Percentiles rank a stretch among this genome's conserved stretches.
Conservation (phyloP, 1,284 basidiomycete genomes). For the Naganishia sp. region DNA sequence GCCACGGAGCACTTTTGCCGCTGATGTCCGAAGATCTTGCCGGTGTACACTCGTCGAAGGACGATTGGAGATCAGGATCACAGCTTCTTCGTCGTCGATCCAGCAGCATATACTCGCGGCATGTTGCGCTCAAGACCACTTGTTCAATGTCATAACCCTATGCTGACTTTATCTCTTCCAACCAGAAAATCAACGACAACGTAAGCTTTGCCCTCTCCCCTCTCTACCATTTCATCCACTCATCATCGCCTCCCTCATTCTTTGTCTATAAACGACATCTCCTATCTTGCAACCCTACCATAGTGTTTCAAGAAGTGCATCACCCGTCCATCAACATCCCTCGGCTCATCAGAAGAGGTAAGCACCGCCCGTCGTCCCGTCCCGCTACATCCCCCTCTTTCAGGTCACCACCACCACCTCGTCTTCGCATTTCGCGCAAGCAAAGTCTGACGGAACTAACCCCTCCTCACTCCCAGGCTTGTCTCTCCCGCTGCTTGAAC, state of each 20-base stretch:
- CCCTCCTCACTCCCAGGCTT: constrained; percentile 38
- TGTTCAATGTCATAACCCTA: not conserved
- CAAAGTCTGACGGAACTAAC: not conserved
- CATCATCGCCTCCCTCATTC: not conserved
- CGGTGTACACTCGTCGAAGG: too few species aligned
- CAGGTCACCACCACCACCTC: not conserved
- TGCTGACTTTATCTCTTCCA: not conserved
- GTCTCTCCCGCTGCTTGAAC: constrained; percentile 52
- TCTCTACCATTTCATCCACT: not conserved
- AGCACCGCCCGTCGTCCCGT: constrained; percentile 22
- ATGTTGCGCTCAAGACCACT: too few species aligned
- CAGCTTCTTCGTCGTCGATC: too few species aligned
- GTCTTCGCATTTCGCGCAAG: not conserved
- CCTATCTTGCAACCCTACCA: not conserved
- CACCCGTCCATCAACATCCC: constrained; percentile 45
- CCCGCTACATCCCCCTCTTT: not conserved
- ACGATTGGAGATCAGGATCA: too few species aligned
- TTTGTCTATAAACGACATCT: not conserved
- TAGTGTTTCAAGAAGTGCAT: constrained; percentile 55
- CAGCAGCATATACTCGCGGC: too few species aligned
- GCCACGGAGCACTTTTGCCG: too few species aligned
- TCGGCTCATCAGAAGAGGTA: constrained; percentile 50
- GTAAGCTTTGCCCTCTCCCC: constrained; percentile 37
- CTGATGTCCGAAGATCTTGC: too few species aligned
- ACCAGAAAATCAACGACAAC: constrained; percentile 54